Percentiles rank a stretch among this genome's conserved stretches.
These are phyloP conservation scores for Hypoxylon lenormandii DNA, from an alignment of 495 filamentous ascomycete species.

Conservation along the genomic window DNA sequence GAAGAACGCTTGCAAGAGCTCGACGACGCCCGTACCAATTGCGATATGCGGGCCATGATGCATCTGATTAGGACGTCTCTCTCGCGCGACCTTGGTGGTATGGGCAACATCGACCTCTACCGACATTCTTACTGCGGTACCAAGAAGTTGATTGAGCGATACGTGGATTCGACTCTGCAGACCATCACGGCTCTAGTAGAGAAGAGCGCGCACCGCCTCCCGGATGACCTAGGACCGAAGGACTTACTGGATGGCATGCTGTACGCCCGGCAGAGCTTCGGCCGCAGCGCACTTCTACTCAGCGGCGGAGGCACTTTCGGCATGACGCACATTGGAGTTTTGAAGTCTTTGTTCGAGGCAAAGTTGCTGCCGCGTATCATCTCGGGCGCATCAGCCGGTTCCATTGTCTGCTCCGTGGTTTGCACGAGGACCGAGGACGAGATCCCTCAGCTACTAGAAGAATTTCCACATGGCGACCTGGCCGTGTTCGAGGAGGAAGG, in stretches of 20 bases:
- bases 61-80: slow-evolving; percentile 83
- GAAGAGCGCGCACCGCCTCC: slow-evolving; percentile 64
- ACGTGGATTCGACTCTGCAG: slow-evolving; percentile 79
- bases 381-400: slow-evolving; percentile 92
- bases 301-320: slow-evolving; percentile 94
- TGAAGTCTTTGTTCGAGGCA: slow-evolving; percentile 82
- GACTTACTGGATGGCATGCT: slow-evolving; percentile 78
- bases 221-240: slow-evolving; percentile 68
- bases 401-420: slow-evolving; percentile 87
- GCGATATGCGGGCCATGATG: slow-evolving; percentile 78
- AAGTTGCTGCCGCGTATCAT: slow-evolving; percentile 88
- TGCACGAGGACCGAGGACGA: slow-evolving; percentile 89
- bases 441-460: slow-evolving; percentile 75
- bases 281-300: slow-evolving; percentile 84
- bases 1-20: slow-evolving; percentile 75
- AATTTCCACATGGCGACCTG: slow-evolving; percentile 84
- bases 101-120: slow-evolving; percentile 86
- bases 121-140: slow-evolving; percentile 87
- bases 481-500: slow-evolving; percentile 82
- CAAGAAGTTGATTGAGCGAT: slow-evolving; percentile 84
- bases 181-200: slow-evolving; percentile 79
- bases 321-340: slow-evolving; percentile 95
- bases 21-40: slow-evolving; percentile 77
- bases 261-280: slow-evolving; percentile 85
- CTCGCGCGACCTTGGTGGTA: slow-evolving; percentile 83